These are phyloP conservation scores for Sanguinoderma infundibulare DNA, from an alignment of 1,284 basidiomycete genomes.

Conservation along the genomic window DNA sequence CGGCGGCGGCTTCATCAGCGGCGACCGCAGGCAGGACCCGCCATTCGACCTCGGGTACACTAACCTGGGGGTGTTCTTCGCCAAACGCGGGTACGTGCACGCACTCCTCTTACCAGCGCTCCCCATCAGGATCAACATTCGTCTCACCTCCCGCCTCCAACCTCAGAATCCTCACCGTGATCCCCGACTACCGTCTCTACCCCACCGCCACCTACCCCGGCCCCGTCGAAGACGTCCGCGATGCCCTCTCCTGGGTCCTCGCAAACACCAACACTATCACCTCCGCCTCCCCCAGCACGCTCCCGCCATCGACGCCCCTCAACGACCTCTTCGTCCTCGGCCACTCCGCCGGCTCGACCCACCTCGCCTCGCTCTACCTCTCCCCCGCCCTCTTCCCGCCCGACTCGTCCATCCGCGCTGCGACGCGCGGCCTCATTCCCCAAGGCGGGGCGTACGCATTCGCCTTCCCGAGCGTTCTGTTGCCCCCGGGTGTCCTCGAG, in stretches of 20 bases:
- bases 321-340: constrained; percentile 53
- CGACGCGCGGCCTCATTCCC: constrained; percentile 51
- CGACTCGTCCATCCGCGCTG: constrained; percentile 35
- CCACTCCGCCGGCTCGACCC: constrained; percentile 63
- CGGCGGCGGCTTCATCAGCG: constrained; percentile 62
- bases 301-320: constrained; percentile 4
- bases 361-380: constrained; percentile 49
- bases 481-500: constrained; percentile 31
- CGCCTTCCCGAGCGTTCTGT: constrained; percentile 30
- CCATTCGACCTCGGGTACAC: constrained; percentile 55
- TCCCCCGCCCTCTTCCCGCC: constrained; percentile 43
- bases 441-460: constrained; percentile 50
- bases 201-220: constrained; percentile 58
- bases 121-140: not conserved
- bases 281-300: constrained; percentile 8
- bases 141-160: constrained; percentile 19
- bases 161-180: constrained; percentile 52
- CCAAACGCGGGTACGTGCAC: constrained; percentile 46
- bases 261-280: constrained; percentile 41
- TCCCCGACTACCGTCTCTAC: constrained; percentile 67
- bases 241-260: constrained; percentile 59
- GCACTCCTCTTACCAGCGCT: not conserved
- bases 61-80: constrained; percentile 62
- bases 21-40: constrained; percentile 48
- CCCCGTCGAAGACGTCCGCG: constrained; percentile 56